Base-by-base conservation (phyloP, 1,284 basidiomycete species). In the Moesziomyces antarcticus region DNA sequence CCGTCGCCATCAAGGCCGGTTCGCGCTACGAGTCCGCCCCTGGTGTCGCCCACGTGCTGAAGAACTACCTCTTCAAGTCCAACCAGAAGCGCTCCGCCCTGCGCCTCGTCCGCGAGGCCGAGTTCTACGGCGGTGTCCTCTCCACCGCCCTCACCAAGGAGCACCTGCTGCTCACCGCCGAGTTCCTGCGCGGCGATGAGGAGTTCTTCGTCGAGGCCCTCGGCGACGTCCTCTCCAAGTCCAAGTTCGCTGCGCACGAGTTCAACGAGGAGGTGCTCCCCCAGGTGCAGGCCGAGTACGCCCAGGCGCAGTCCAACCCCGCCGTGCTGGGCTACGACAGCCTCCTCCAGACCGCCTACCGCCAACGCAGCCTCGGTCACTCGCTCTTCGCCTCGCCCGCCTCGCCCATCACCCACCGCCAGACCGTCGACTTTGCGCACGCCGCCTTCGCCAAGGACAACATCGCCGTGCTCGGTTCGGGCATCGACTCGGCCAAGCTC, bases 161-260 rank as follows among this genome's bases (percentile, higher is more conserved):
- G 87, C 91, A 97, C 86, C 88, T 99, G 49, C 90, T 93, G 73
- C 86, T 95, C 79, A 96, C 92, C 49, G 94, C 96, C 70, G 94
- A 98, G 85, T 99, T 98, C 87, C 87, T 98, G 78, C 90, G 91
- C 70, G 95, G 93, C 54, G 94, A 99, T 85, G 96, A 98, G 71
- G 80, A 75, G 37, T 80, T 75, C 64, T 84, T 84, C 50, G 75
- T 79, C 52, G 73, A 80, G 64, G 65, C 83, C 30, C 76, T 84
- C 24, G 82, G 80, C 50, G 80, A 84, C 45, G 80, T 79, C 14
- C 50, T 82, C 41, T 52, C 69, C 61, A 67, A 73, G 50, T 53
- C 67, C 71, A 79, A 80, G 71, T 79, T 82, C 46, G 62, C 67
- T 48, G 56, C 59, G 30, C 80, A 79, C 72, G 82, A 84, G 57